A percentile compares a stretch with the other conserved stretches of the same genome.
These are phyloP conservation scores for Cryptosporidium felis DNA, from an alignment of 169 alveolate genomes.

Conservation along the genomic window DNA sequence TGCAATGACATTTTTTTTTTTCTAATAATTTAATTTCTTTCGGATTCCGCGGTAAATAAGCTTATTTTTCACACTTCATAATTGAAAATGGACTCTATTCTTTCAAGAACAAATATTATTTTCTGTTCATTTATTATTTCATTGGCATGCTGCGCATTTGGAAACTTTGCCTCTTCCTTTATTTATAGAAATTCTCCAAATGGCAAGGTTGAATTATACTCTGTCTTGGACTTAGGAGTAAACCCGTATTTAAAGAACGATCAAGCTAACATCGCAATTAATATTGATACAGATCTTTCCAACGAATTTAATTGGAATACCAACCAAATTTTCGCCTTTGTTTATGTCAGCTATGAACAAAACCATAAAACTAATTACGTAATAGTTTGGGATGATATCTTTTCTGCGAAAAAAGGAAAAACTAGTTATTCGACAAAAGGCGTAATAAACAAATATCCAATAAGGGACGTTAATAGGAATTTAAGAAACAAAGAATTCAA, in stretches of 20 bases:
- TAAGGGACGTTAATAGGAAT: conserved; percentile 32
- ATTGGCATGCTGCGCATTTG: conserved; percentile 70
- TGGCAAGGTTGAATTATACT: conserved; percentile 60
- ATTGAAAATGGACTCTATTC: conserved; percentile 73
- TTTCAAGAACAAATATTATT: conserved; percentile 74
- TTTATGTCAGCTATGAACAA: conserved; percentile 72
- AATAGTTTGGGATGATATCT: conserved; percentile 73
- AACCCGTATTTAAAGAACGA: conserved; percentile 74
- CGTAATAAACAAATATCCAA: conserved; percentile 49
- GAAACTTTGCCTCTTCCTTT: conserved; percentile 71
- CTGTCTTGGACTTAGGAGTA: conserved; percentile 70
- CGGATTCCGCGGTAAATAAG: conserved; percentile 13
- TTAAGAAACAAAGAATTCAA: conserved; percentile 6
- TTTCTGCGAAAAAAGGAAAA: not conserved
- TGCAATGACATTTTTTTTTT: conserved; percentile 24
- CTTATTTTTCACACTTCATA: not conserved
- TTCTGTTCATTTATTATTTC: conserved; percentile 72
- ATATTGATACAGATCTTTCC: conserved; percentile 72
- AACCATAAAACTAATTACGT: conserved; percentile 69
- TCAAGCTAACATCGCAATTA: conserved; percentile 74
- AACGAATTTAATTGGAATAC: conserved; percentile 74
- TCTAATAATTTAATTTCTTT: not conserved
- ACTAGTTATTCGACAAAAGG: conserved; percentile 18
- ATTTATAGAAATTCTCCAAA: conserved; percentile 33
- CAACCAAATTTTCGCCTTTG: conserved; percentile 73